Percentiles rank a stretch among this genome's conserved stretches.
Conservation (phyloP, 2,329 filamentous ascomycete species). For the Didymella exigua region DNA sequence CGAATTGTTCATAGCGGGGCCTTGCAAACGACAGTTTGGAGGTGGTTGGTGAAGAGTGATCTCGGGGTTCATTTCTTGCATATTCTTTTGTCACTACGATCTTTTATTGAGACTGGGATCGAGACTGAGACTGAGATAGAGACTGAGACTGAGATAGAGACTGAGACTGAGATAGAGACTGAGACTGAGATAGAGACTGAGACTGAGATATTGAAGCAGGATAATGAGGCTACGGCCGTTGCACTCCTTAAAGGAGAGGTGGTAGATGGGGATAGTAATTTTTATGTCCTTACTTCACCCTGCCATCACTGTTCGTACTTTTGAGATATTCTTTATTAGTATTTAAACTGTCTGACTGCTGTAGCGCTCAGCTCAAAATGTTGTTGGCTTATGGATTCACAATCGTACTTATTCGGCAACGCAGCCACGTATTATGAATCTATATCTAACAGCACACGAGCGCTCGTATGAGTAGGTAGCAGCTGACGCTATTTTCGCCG, state of each 20-base stretch:
- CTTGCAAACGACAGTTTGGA: background rate
- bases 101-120: background rate
- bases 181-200: background rate
- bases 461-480: too few species aligned
- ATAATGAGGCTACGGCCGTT: slow-evolving; percentile 1
- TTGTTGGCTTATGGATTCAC: too few species aligned
- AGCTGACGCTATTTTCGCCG: too few species aligned
- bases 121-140: background rate
- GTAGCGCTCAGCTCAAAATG: too few species aligned
- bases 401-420: too few species aligned
- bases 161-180: background rate
- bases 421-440: too few species aligned
- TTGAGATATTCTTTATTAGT: too few species aligned
- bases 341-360: too few species aligned
- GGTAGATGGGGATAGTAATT: background rate
- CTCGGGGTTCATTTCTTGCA: slow-evolving; percentile 8
- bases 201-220: background rate
- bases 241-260: background rate
- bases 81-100: slow-evolving; percentile 3
- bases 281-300: background rate
- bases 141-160: background rate
- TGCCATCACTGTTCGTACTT: too few species aligned
- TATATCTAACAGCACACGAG: too few species aligned
- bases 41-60: background rate
- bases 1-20: background rate